Evolutionary conservation across 2,329 filamentous ascomycete species (phyloP).

Genomic region (Penicillium digitatum): DNA sequence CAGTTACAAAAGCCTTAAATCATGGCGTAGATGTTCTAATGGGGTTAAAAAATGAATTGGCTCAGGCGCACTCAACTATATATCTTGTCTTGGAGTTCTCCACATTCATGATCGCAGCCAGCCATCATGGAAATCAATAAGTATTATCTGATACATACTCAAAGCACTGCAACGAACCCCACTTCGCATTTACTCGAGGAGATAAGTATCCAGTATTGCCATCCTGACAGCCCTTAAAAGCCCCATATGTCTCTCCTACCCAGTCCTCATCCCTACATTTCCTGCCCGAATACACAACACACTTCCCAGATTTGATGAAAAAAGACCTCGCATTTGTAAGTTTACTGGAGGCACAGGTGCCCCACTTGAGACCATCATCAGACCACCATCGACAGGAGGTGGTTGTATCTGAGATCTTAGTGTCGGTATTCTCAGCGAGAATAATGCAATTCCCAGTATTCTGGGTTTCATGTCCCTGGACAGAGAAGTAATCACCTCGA

Average conservation of each 20-base stretch:
- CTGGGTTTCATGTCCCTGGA: not conserved
- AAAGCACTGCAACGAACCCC: not conserved
- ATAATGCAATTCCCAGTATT: not conserved
- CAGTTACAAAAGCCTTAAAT: not conserved
- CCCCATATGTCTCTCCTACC: not conserved
- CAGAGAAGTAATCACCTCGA: not conserved
- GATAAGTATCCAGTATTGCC: not conserved
- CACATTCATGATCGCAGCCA: not conserved
- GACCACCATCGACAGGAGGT: constrained; percentile 7
- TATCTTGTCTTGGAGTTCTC: not conserved
- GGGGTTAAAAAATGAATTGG: not conserved
- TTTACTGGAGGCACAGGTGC: not conserved
- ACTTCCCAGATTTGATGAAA: not conserved
- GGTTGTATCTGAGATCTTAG: not conserved
- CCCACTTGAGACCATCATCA: not conserved
- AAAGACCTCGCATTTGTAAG: not conserved
- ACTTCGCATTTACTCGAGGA: not conserved
- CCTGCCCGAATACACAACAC: not conserved
- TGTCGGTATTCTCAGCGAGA: not conserved
- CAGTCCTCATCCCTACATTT: not conserved
- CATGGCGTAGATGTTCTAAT: not conserved
- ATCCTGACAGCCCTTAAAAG: not conserved
- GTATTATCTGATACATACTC: not conserved
- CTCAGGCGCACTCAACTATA: not conserved
- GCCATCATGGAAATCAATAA: not conserved